These are phyloP conservation scores for Hygrophoropsis aurantiaca DNA, from an alignment of 768 basidiomycete species.

Conservation along the genomic window DNA sequence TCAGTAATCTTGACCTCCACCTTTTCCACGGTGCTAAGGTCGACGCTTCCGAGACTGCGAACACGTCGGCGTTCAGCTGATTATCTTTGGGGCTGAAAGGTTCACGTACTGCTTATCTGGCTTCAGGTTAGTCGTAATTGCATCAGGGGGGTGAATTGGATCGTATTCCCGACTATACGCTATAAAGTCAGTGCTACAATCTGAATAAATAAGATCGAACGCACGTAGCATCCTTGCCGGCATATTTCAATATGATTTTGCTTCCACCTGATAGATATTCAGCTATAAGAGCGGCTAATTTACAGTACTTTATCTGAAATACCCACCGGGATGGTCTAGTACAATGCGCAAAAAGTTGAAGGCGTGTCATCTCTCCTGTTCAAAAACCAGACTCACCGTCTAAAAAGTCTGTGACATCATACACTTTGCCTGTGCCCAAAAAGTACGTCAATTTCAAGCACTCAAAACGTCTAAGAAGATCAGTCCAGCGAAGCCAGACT, in stretches of 20 bases:
- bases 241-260: slow-evolving; percentile 84
- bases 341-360: not conserved
- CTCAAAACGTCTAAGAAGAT: not conserved
- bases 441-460: slow-evolving; percentile 1
- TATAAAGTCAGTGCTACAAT: not conserved
- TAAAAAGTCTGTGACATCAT: slow-evolving; percentile 79
- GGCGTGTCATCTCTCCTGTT: not conserved
- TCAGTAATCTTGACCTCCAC: slow-evolving; percentile 63
- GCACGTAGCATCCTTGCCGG: slow-evolving; percentile 87
- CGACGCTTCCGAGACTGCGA: slow-evolving; percentile 66
- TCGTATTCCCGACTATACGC: slow-evolving; percentile 69
- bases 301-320: too few relatives aligned
- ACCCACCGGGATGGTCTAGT: slow-evolving; percentile 63
- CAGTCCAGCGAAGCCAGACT: too few relatives aligned
- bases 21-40: slow-evolving; percentile 64
- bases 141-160: slow-evolving; percentile 86
- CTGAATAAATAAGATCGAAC: slow-evolving; percentile 21
- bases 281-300: slow-evolving; percentile 3
- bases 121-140: slow-evolving; percentile 72
- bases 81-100: not conserved
- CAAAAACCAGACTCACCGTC: slow-evolving; percentile 45
- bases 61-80: not conserved
- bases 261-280: slow-evolving; percentile 57
- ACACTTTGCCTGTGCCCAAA: slow-evolving; percentile 56
- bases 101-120: slow-evolving; percentile 76